phyloP scores from a whole-genome alignment of 805 yeast species.

The Ascoidea rubescens region DNA sequence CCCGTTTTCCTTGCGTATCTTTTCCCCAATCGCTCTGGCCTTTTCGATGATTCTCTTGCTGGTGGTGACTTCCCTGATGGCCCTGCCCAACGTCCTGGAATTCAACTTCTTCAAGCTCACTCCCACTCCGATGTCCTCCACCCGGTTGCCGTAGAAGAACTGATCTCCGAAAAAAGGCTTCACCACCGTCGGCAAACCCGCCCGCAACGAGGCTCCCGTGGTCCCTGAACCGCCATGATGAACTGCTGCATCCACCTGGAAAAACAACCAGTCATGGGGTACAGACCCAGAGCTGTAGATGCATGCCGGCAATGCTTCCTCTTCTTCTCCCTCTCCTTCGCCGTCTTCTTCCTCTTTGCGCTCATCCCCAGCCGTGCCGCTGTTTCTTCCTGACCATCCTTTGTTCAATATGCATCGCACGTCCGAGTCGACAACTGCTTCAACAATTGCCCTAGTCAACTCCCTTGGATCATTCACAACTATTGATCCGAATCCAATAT shows the following conservation, averaged over 20 bases:
- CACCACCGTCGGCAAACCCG: constrained; percentile 79
- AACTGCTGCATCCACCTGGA: constrained; percentile 82
- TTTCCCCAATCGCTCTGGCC: constrained; percentile 49
- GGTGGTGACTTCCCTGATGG: constrained; percentile 53
- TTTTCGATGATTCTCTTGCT: constrained; percentile 53
- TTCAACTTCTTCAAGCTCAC: constrained; percentile 56
- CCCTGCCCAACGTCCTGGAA: constrained; percentile 45
- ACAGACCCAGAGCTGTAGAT: constrained; percentile 58
- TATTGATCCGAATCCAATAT: constrained; percentile 92
- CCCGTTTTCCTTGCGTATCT: constrained; percentile 66
- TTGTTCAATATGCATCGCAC: constrained; percentile 80
- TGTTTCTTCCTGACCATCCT: constrained; percentile 66
- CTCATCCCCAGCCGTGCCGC: constrained; percentile 68
- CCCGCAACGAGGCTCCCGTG: constrained; percentile 79
- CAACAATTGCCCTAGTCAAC: constrained; percentile 63
- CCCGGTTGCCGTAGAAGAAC: constrained; percentile 76
- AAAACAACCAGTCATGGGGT: constrained; percentile 93
- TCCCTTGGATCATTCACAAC: constrained; percentile 75
- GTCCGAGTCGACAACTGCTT: constrained; percentile 68
- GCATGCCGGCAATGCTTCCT: constrained; percentile 43
- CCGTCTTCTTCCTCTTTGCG: constrained; percentile 24
- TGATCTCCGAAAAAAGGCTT: constrained; percentile 97
- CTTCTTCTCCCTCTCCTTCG: constrained; percentile 18
- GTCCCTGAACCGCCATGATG: constrained; percentile 98
- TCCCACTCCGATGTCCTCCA: constrained; percentile 86